Conservation (phyloP, 1,139 yeast genomes). For the Citeromyces hawaiiensis region DNA sequence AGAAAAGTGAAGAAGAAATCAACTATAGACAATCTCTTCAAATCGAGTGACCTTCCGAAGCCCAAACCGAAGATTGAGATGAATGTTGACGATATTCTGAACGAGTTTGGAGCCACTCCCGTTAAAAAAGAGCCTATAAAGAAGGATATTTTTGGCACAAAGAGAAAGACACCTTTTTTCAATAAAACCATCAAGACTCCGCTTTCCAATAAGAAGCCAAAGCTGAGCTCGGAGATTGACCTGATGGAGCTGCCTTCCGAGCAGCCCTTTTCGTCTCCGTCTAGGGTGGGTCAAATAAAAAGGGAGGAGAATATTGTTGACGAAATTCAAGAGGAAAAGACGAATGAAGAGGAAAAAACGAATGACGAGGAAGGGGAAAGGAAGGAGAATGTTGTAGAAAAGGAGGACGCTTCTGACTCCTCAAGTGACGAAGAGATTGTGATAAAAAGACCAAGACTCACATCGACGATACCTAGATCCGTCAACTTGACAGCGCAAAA, state of each 20-base stretch:
- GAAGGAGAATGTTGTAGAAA: background rate
- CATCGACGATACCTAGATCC: background rate
- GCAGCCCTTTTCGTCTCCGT: background rate
- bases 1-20: conserved; percentile 32
- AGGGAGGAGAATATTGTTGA: background rate
- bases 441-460: background rate
- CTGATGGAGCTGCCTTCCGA: conserved; percentile 2
- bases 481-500: background rate
- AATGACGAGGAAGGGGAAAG: background rate
- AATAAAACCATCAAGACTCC: conserved; percentile 10
- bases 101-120: conserved; percentile 20
- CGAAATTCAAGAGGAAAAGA: background rate
- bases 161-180: conserved; percentile 1
- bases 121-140: conserved; percentile 5
- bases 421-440: background rate
- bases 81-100: conserved; percentile 31
- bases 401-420: background rate
- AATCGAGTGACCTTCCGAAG: conserved; percentile 18
- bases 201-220: conserved; percentile 12
- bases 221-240: conserved; percentile 12
- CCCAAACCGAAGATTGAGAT: conserved; percentile 17
- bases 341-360: background rate
- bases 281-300: background rate
- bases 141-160: background rate
- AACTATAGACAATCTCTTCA: conserved; percentile 41